Conservation (phyloP, 257 asterid genomes). For the Fraxinus americana region DNA sequence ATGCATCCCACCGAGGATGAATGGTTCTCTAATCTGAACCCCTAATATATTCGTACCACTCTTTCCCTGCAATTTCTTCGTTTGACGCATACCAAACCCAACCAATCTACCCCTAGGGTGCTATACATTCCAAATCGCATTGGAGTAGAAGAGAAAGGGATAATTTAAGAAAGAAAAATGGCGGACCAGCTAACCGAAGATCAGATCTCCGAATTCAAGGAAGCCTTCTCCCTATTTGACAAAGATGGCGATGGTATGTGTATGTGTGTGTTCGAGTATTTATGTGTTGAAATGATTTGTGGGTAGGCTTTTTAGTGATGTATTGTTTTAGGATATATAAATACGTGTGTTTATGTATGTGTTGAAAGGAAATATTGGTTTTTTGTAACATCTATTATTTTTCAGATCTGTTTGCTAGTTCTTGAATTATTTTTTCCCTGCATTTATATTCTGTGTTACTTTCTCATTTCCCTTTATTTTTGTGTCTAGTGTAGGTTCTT, state of each 20-base stretch:
- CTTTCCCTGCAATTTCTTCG: constrained; percentile 32
- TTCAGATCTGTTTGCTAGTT: background rate
- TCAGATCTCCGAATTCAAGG: constrained; percentile 58
- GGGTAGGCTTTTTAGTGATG: background rate
- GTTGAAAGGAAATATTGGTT: background rate
- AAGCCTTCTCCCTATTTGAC: constrained; percentile 54
- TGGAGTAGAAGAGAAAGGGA: constrained; percentile 19
- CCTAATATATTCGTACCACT: constrained; percentile 32
- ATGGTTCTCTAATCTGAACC: background rate
- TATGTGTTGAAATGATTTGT: background rate
- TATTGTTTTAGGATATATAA: background rate
- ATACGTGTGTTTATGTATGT: background rate
- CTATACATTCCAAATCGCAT: background rate
- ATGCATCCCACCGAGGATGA: too few species aligned
- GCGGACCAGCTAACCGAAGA: constrained; percentile 55
- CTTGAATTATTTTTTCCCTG: background rate
- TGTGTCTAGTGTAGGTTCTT: background rate
- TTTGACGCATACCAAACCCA: constrained; percentile 32
- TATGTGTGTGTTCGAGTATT: background rate
- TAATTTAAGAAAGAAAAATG: constrained; percentile 24
- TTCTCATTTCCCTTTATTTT: background rate
- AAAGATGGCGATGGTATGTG: constrained; percentile 32
- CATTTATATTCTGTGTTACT: background rate
- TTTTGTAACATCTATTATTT: background rate
- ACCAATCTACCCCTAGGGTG: background rate